Conservation (phyloP, 371 early-diverging fungal genomes). For the Circinella minor region DNA sequence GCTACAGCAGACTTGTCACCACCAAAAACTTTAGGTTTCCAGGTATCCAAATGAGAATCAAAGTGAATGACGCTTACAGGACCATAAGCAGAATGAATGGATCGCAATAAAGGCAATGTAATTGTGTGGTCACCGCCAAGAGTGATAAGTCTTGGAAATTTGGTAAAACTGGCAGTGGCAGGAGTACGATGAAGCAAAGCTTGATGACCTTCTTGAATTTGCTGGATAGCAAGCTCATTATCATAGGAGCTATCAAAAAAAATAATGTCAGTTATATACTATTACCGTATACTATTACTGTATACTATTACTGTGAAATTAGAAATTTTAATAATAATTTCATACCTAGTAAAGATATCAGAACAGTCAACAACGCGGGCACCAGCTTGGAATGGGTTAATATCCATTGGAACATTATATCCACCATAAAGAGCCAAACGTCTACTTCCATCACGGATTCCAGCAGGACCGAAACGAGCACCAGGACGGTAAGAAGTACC, state of each 20-base stretch:
- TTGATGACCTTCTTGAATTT: slow-evolving; percentile 23
- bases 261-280: neutral
- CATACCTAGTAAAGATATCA: slow-evolving; percentile 27
- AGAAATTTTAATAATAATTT: neutral
- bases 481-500: slow-evolving; percentile 28
- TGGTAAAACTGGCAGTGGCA: slow-evolving; percentile 2
- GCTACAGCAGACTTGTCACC: slow-evolving; percentile 1
- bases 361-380: slow-evolving; percentile 35
- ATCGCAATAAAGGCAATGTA: slow-evolving; percentile 26
- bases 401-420: slow-evolving; percentile 26
- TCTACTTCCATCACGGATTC: slow-evolving; percentile 31
- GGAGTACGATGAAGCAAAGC: slow-evolving; percentile 20
- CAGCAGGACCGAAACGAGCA: slow-evolving; percentile 37
- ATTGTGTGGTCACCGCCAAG: slow-evolving; percentile 36
- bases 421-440: slow-evolving; percentile 23
- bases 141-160: slow-evolving; percentile 23
- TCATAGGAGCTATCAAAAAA: slow-evolving; percentile 21
- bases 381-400: slow-evolving; percentile 32
- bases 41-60: slow-evolving; percentile 43
- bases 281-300: too few relatives aligned
- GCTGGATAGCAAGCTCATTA: slow-evolving; percentile 19
- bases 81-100: slow-evolving; percentile 28
- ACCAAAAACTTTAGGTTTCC: slow-evolving; percentile 23
- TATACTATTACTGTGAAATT: too few relatives aligned
- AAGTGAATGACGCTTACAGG: slow-evolving; percentile 40